phyloP scores from a whole-genome alignment of 2,329 filamentous ascomycete genomes.

The Akanthomyces uredinophilus region DNA sequence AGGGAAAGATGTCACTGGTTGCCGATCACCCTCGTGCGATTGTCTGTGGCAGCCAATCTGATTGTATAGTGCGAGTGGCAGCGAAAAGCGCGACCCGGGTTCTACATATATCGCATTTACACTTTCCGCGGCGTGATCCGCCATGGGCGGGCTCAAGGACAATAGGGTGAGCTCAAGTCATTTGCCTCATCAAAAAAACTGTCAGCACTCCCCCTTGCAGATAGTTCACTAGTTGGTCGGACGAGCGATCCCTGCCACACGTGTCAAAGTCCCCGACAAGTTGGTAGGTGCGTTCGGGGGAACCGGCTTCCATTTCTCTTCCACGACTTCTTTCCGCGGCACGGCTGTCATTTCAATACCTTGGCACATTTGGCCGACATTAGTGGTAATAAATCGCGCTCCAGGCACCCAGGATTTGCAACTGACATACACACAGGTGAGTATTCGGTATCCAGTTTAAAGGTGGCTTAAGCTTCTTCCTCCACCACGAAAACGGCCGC shows the following conservation, averaged over 20 bases:
- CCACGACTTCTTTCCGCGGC: neutral
- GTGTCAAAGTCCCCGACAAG: neutral
- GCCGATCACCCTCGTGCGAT: neutral
- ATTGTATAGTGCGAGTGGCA: neutral
- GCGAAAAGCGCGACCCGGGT: neutral
- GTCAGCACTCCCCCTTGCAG: no score
- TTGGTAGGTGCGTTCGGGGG: neutral
- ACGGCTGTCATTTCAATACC: no score
- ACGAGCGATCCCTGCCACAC: neutral
- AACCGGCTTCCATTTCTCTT: neutral
- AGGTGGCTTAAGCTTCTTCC: neutral
- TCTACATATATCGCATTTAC: neutral
- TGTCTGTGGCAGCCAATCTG: neutral
- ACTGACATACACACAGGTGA: neutral
- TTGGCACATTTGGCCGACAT: neutral
- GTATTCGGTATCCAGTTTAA: neutral
- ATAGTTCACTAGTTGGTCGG: neutral
- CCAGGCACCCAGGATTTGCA: neutral
- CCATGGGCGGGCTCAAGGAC: neutral
- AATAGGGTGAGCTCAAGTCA: no score
- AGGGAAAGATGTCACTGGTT: neutral
- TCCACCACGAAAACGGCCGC: neutral
- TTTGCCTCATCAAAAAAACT: no score
- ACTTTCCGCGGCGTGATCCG: neutral
- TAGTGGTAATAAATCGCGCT: neutral